Evolutionary conservation across 2,329 filamentous ascomycete species (phyloP), one percentile per base, ranked within the genome.

Genomic region (Aspergillus persii): DNA sequence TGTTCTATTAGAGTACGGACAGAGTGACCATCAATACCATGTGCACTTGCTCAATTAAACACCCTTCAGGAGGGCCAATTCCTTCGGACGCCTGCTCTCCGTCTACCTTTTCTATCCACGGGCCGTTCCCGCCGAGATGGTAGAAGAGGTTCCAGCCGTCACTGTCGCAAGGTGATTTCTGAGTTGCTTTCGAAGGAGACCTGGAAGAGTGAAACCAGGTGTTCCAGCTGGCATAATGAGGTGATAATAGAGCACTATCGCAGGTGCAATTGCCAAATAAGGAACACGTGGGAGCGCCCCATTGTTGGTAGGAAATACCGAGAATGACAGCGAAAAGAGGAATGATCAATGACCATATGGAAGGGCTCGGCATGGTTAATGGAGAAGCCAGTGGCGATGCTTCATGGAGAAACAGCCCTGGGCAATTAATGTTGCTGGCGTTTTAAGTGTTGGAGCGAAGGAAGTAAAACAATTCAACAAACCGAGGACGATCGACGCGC

Each of bases 41-140:
- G 69, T 86, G 83, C n/a, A 85, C 79, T 67, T 86, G 83, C 58
- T 84, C 80, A 6, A 86, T 75, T 15, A 70, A 67, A 64, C 84
- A 86, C 2, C 77, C 77, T 5, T 76, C 68, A 0, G 83, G 83
- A 4, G 78, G 68, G 1, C 71, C 74, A 50, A 81, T 74, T 4
- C 76, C 77, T 7, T 71, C 72, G n/a, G 46, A 11, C 5, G 57
- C 61, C 51, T 54, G 31, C 2, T 77, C 66, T 41, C 78, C 76
- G 46, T 76, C 69, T 1, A 72, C 62, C 62, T 82, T 83, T 53
- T 81, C 78, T 41, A 84, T 77, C 83, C 82, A 85, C 2, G 83
- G 83, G 0, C 82, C 80, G 67, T 83, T 81, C 2, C 83, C 82
- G 4, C 83, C 83, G 4, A 84, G 71, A 64, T 85, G 81, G 62